Conservation (phyloP, 2,329 filamentous ascomycete genomes). For the Scleromitrula shiraiana region DNA sequence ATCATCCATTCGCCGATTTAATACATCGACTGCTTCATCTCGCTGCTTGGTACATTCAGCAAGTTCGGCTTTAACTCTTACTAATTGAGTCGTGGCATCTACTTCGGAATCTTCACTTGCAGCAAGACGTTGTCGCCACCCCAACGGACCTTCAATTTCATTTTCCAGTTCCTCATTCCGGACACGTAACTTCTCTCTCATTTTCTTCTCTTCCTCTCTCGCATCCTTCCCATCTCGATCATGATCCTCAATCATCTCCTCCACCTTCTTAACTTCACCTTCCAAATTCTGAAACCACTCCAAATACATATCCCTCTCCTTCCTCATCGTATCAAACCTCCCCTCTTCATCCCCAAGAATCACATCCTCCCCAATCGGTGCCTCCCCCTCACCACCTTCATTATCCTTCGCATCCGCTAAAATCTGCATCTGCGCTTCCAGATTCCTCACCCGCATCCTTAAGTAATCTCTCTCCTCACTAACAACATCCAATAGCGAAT, state of each 20-base stretch:
- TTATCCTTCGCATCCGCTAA: not conserved
- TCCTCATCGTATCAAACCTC: not conserved
- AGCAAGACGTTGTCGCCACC: not conserved
- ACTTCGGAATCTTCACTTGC: not conserved
- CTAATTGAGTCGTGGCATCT: not conserved
- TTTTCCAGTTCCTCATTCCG: not conserved
- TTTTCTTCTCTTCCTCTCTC: not conserved
- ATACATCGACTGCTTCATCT: not conserved
- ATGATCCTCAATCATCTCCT: not conserved
- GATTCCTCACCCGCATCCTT: too few relatives aligned
- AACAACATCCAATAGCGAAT: too few relatives aligned
- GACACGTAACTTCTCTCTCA: constrained; percentile 1
- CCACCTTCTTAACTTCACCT: not conserved
- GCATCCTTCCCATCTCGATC: not conserved
- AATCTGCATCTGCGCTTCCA: not conserved
- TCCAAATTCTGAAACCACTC: too few relatives aligned
- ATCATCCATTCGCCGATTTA: not conserved
- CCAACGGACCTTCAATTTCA: not conserved
- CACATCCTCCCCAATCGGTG: not conserved
- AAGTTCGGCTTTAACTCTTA: not conserved
- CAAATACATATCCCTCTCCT: not conserved
- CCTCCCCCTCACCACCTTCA: not conserved
- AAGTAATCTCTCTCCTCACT: too few relatives aligned
- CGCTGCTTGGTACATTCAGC: not conserved
- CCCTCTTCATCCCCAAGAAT: too few relatives aligned